phyloP scores from a whole-genome alignment of 148 eudicot species.

The Amaranthus cruentus region DNA sequence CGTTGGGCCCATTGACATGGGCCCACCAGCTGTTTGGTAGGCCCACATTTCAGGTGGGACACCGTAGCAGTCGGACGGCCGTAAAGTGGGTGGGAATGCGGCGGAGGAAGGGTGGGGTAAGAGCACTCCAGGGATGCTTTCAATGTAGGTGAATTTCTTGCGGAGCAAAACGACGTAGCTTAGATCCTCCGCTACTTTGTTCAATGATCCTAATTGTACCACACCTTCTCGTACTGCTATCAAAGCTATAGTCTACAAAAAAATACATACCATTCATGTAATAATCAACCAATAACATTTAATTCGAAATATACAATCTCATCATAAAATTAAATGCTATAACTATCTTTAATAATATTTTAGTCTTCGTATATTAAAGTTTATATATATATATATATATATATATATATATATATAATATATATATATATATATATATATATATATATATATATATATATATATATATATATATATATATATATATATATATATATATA shows the following conservation, averaged over 20 bases:
- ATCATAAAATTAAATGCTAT: not conserved
- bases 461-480: no score
- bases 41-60: conserved; percentile 29
- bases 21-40: conserved; percentile 10
- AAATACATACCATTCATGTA: not conserved
- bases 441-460: no score
- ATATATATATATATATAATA: no score
- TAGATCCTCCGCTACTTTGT: conserved; percentile 83
- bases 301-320: not conserved
- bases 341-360: not conserved
- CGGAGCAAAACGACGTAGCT: conserved; percentile 85
- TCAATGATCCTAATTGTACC: conserved; percentile 78
- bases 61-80: conserved; percentile 22
- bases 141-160: conserved; percentile 86
- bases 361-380: no score
- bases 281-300: conserved; percentile 1
- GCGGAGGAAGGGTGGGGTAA: conserved; percentile 91
- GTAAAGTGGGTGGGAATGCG: conserved; percentile 37
- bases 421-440: no score
- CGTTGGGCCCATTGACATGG: conserved; percentile 20
- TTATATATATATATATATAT: no score
- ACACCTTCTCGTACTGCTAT: conserved; percentile 97
- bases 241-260: conserved; percentile 87
- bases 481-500: no score
- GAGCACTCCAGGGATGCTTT: conserved; percentile 93